Evolutionary conservation across 257 asterid species (phyloP).

Genomic region (Solanum stenotomum): DNA sequence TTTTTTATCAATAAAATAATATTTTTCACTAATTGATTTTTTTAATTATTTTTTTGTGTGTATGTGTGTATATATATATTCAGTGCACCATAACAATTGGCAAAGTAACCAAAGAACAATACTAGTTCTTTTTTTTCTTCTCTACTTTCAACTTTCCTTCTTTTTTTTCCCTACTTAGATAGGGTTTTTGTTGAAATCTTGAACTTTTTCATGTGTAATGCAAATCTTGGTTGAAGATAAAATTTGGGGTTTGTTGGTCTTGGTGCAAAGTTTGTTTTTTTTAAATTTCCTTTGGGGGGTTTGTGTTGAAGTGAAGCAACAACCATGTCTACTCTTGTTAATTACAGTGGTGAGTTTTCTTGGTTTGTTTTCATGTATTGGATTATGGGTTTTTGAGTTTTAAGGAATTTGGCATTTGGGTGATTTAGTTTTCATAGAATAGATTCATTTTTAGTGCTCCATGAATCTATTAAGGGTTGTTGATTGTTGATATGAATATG

Average conservation of each 20-base stretch:
- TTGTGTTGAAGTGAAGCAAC: conserved; percentile 31
- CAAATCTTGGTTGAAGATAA: conserved; percentile 42
- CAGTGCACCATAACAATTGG: background rate
- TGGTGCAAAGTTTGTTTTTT: conserved; percentile 32
- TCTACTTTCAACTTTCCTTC: background rate
- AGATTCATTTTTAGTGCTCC: background rate
- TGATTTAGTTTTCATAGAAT: background rate
- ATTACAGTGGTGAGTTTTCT: conserved; percentile 69
- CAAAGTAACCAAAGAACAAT: conserved; percentile 12
- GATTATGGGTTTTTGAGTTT: background rate
- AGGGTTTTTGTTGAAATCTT: conserved; percentile 34
- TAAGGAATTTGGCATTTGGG: background rate
- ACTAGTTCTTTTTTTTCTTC: conserved; percentile 1
- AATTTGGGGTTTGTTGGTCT: conserved; percentile 47
- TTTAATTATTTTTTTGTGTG: background rate
- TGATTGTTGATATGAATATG: background rate
- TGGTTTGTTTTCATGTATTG: background rate
- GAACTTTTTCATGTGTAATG: conserved; percentile 30
- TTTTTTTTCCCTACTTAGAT: conserved; percentile 46
- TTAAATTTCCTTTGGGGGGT: conserved; percentile 37
- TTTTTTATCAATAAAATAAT: background rate
- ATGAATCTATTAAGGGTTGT: background rate
- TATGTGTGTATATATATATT: conserved; percentile 1
- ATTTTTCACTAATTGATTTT: background rate
- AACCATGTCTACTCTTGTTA: conserved; percentile 87